phyloP scores from a whole-genome alignment of 2,329 filamentous ascomycete genomes.

The Aspergillus latus region DNA sequence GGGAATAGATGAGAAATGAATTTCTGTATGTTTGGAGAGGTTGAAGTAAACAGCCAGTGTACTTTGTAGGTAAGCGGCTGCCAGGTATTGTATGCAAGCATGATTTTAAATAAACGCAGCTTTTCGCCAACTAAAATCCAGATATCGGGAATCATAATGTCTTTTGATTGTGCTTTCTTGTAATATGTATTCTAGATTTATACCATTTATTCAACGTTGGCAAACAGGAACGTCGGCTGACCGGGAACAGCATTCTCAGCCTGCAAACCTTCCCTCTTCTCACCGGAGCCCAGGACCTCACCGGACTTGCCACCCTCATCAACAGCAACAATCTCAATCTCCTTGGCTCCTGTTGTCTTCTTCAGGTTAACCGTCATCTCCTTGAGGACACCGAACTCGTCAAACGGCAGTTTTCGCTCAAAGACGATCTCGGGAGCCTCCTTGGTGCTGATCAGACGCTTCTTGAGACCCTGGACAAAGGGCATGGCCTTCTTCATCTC shows the following conservation, averaged over 20 bases:
- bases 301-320: slow-evolving; percentile 57
- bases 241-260: slow-evolving; percentile 80
- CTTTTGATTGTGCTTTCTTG: neutral
- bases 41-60: too few relatives aligned
- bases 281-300: slow-evolving; percentile 47
- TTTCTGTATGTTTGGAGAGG: too few relatives aligned
- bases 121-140: too few relatives aligned
- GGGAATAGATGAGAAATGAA: too few relatives aligned
- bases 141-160: neutral
- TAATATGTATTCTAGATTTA: neutral
- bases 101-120: too few relatives aligned
- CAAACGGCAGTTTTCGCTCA: slow-evolving; percentile 80
- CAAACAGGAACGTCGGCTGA: slow-evolving; percentile 77
- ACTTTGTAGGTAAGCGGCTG: too few relatives aligned
- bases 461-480: slow-evolving; percentile 86
- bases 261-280: slow-evolving; percentile 59
- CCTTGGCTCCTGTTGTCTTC: slow-evolving; percentile 69
- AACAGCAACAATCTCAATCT: slow-evolving; percentile 70
- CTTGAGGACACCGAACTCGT: slow-evolving; percentile 72
- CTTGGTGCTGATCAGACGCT: slow-evolving; percentile 67
- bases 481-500: slow-evolving; percentile 96
- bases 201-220: slow-evolving; percentile 61
- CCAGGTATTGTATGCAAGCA: too few relatives aligned
- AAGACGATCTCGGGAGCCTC: slow-evolving; percentile 69
- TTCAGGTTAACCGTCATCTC: slow-evolving; percentile 80